Evolutionary conservation across 805 yeast genomes (phyloP).

Genomic region (Starmera quercuum): DNA sequence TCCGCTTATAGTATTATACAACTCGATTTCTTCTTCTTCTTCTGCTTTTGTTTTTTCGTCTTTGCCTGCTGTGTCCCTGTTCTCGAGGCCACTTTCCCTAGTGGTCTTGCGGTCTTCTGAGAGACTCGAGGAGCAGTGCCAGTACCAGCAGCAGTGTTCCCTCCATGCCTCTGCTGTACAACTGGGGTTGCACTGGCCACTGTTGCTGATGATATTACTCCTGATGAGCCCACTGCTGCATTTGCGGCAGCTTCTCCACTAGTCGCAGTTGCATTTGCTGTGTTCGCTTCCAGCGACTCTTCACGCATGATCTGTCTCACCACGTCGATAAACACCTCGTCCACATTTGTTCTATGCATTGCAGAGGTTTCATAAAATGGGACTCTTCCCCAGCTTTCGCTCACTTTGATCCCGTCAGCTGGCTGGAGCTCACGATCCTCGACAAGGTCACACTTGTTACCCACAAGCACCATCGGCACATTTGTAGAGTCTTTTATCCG

Average conservation of each 20-base stretch:
- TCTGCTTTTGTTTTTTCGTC: too few species aligned
- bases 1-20: constrained; percentile 13
- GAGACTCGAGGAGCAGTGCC: too few species aligned
- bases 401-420: constrained; percentile 76
- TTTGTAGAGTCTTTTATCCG: constrained; percentile 69
- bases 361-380: constrained; percentile 94
- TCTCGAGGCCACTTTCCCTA: constrained; percentile 7
- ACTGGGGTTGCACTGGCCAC: too few species aligned
- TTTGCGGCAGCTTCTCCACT: background rate
- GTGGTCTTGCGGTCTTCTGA: constrained; percentile 6
- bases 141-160: too few species aligned
- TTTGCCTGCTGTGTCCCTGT: background rate
- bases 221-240: too few species aligned
- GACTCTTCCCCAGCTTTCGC: constrained; percentile 77
- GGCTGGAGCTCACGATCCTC: constrained; percentile 69
- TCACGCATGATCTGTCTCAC: constrained; percentile 84
- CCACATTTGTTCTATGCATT: constrained; percentile 81
- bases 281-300: constrained; percentile 28
- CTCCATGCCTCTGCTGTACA: too few species aligned
- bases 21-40: constrained; percentile 21
- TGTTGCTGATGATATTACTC: background rate
- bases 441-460: constrained; percentile 82
- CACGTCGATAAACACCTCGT: constrained; percentile 82
- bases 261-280: background rate
- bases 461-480: constrained; percentile 87